phyloP scores from a whole-genome alignment of 306 rosid species.

The Gynostemma pentaphyllum region DNA sequence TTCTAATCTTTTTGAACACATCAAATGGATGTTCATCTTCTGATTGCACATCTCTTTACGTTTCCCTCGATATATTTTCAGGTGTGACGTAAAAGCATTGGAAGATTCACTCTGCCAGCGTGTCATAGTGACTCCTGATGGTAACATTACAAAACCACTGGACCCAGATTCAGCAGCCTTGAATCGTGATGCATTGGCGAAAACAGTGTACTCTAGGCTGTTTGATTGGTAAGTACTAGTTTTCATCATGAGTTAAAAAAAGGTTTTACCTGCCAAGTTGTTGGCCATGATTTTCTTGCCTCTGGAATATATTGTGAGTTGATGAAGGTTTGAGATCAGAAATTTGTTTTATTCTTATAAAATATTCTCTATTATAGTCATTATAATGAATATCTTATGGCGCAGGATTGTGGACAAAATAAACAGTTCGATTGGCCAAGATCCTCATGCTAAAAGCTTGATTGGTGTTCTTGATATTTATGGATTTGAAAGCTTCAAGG shows the following conservation, averaged over 20 bases:
- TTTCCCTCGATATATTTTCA: conserved; percentile 22
- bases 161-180: conserved; percentile 63
- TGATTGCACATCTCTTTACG: neutral
- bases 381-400: conserved; percentile 17
- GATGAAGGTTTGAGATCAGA: neutral
- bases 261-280: neutral
- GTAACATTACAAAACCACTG: conserved; percentile 64
- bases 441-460: conserved; percentile 52
- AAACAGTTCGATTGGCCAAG: conserved; percentile 84
- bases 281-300: neutral
- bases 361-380: neutral
- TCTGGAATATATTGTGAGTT: neutral
- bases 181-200: conserved; percentile 76
- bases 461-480: conserved; percentile 90
- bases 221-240: conserved; percentile 59
- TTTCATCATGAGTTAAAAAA: neutral
- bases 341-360: neutral
- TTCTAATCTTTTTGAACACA: conserved; percentile 10
- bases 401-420: conserved; percentile 82
- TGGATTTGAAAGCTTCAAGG: conserved; percentile 87
- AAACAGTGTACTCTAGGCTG: conserved; percentile 60
- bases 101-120: conserved; percentile 82
- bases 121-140: conserved; percentile 87
- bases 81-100: conserved; percentile 55
- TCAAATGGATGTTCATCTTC: neutral